Evolutionary conservation across 148 eudicot species (phyloP), one percentile per base, ranked within the genome.

Genomic region (Vaccinium darrowii): DNA sequence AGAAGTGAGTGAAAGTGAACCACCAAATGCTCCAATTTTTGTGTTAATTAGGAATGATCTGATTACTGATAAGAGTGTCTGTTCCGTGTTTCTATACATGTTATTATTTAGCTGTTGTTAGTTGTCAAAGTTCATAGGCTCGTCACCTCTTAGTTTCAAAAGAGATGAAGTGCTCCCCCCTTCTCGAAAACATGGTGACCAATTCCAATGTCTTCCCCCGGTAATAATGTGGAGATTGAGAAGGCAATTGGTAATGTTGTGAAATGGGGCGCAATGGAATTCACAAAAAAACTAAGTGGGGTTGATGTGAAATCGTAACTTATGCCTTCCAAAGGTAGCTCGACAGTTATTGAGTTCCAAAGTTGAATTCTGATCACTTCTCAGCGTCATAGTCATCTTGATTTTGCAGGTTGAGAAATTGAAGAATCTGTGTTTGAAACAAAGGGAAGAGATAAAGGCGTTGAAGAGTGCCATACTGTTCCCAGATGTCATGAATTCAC

Each of bases 391-490:
- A 3, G 27, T 60, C 21, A 43, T 67, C 39, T 83, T 43, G 51
- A 73, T 16, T 81, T 79, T 62, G 63, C 67, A 95, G 98, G 95
- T 94, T 78, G 98, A 95, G 62, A 95, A 95, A 85, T 63, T 95
- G 83, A 95, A 95, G 91, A 94, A 95, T 85, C 88, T 95, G 90
- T 95, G 98, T 86, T 87, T 95, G 87, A 94, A 92, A 89, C 98
- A 95, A 93, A 95, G 98, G 88, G 98, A 94, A 86, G 98, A 95
- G 91, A 92, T 94, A 82, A 94, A 92, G 84, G 86, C 96, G 8
- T 84, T 95, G 84, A 95, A 95, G 84, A 95, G 87, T 76, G 93
- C 98, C 13, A 84, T 95, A 76, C 90, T 95, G 7, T 95, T 95
- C 83, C 98, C 98, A 0, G 96, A 94, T n/a, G 93, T 86, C 62